Base-by-base conservation (phyloP, 441 rosid genomes). In the Populus tomentosa region DNA sequence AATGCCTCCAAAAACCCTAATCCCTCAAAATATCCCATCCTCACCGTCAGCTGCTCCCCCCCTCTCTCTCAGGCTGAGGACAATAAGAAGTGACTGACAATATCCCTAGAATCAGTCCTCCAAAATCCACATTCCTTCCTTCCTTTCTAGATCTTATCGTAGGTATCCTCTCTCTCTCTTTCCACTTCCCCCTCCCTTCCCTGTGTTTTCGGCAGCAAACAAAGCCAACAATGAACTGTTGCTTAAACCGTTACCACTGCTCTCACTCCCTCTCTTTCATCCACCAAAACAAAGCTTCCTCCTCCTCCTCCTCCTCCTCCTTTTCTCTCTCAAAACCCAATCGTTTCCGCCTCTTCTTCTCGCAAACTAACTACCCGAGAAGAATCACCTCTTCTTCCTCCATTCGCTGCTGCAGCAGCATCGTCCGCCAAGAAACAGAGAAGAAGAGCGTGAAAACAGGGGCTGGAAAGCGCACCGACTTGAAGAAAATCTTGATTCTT, bases 401-500 rank as follows among this genome's bases (percentile, higher is more conserved):
- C 7, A 50, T 50, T 50, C 59, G 59, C 59, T 50, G n/a, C 59
- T 16, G 59, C 59, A 46, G 53, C 1, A 46, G 6, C 53, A 46
- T 46, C 53, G 6, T 50, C 20, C 59, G 59, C 59, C 20, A 50
- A 50, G 59, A 50, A 50, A 16, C 59, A 16, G 20, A 50, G 59
- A 50, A 14, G 59, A 16, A n/a, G 59, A 5, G 20, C 20, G 59
- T 50, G 20, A 16, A 4, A 16, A 16, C n/a, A 50, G 59, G 7
- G 2, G 73, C 79, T 4, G 88, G 91, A 21, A 92, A 88, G 70
- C 79, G 98, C 56, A 90, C 89, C 28, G 97, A 95, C 79, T 80
- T 95, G 83, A 93, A 90, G 89, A 95, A 93, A 85, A 95, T 95
- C 33, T 73, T 93, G 88, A 95, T 95, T 42, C 94, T 93, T 16